Base-by-base conservation (phyloP, 1,139 yeast species). In the Eremothecium gossypii region DNA sequence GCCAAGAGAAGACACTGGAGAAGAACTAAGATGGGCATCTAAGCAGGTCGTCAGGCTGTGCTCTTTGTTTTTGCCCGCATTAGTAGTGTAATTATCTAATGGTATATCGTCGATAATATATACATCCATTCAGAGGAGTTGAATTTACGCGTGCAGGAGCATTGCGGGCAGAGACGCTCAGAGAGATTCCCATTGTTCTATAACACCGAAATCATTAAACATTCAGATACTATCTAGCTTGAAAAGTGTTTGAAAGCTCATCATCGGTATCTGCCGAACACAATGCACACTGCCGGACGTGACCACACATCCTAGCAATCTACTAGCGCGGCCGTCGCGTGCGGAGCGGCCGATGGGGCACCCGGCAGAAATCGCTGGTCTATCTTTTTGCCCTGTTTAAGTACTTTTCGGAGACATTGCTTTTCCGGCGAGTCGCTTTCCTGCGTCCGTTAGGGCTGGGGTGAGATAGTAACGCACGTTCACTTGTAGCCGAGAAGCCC, bases 1-100 rank as follows among this genome's bases (percentile, higher is more conserved):
- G 94, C 96, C 70, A 91, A 91, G 89, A 87, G 97, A 85, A 84
- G 98, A 82, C 95, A 93, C 94, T 93, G 99, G 99, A 91, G 96
- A 84, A 86, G 98, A 83, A 91, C 97, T 67, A 93, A 91, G 95
- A 82, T 93, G 77, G 79, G 82, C 83, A 74, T 91, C 81, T 91
- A 86, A 85, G 76, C 65, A 20, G 20, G 17, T 20, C n/a, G 12
- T 6, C 20, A 4, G n/a, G 35, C 20, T 32, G 20, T 10, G 12
- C n/a, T 11, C 35, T n/a, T 10, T 32, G n/a, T 32, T n/a, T n/a
- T 32, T 14, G 17, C 35, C n/a, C 17, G 12, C 20, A 11, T 11
- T 10, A n/a, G n/a, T 32, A 32, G 35, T 32, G 35, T 32, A 32
- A 32, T 32, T 32, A 20, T 14, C 17, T 32, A 32, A 32, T 32